Conservation (phyloP, 2,329 filamentous ascomycete species). For the Penicillium capsulatum region DNA sequence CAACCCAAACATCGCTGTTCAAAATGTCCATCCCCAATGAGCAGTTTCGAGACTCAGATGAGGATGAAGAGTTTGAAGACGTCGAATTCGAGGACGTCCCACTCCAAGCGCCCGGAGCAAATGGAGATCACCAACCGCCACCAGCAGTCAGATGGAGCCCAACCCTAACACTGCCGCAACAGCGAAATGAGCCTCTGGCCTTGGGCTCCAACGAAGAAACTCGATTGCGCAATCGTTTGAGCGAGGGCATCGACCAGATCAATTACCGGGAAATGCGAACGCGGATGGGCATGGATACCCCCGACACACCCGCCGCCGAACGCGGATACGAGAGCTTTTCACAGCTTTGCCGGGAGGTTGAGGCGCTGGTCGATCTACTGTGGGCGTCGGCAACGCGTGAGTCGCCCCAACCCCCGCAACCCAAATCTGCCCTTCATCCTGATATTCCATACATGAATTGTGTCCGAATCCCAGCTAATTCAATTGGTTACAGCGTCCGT, state of each 20-base stretch:
- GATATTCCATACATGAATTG: too few species aligned
- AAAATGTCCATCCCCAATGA: not conserved
- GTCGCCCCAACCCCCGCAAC: conserved; percentile 33
- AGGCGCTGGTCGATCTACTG: conserved; percentile 69
- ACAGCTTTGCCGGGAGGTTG: conserved; percentile 70
- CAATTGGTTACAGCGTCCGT: conserved; percentile 60
- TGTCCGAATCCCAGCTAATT: too few species aligned
- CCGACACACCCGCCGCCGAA: conserved; percentile 31
- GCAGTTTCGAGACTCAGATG: conserved; percentile 12
- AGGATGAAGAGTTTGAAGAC: conserved; percentile 21
- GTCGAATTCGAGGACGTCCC: conserved; percentile 25
- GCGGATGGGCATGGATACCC: conserved; percentile 29
- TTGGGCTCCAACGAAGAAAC: conserved; percentile 57
- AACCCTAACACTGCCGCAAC: conserved; percentile 46
- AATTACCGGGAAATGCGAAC: conserved; percentile 37
- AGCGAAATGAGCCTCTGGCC: conserved; percentile 50
- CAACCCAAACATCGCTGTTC: too few species aligned
- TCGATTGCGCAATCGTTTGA: conserved; percentile 18
- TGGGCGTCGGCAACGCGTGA: conserved; percentile 85
- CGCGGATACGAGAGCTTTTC: conserved; percentile 59
- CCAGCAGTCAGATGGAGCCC: conserved; percentile 17
- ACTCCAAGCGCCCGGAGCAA: not conserved
- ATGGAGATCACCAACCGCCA: not conserved
- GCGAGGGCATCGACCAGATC: conserved; percentile 15
- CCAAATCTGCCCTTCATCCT: too few species aligned